Base-by-base conservation (phyloP, 345 rosid species). In the Bruguiera parviflora region DNA sequence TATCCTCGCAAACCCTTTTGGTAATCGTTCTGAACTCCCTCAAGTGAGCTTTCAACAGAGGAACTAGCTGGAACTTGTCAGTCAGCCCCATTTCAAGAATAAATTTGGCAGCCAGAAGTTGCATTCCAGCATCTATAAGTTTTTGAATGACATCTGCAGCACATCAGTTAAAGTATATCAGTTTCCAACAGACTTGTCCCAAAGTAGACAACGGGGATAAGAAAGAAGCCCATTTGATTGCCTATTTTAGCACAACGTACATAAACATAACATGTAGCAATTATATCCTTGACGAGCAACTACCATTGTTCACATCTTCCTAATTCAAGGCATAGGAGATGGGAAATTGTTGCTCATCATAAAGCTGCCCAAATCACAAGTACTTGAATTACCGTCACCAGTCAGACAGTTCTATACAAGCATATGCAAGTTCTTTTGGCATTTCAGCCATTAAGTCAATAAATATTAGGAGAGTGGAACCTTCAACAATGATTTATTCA, bases 51-150 rank as follows among this genome's bases (percentile, higher is more conserved):
- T 78, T 76, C 86, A 93, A 73, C 11, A 89, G 65, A 9, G 82
- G 72, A 64, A 84, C 79, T 15, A 92, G 92, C 18, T 85, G 75
- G 67, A 85, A 89, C 66, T 71, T 85, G 69, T 81, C 81, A 20
- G 70, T 66, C 77, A 91, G 72, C 77, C 84, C 83, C 75, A 90
- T 82, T 74, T 88, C 96, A 74, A 84, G 81, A 68, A 84, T 72
- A 70, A 86, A 84, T 71, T 66, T 88, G 62, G 86, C 83, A 25
- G 97, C 89, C 58, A 82, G 64, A 58, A 84, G 71, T 20, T 81
- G 72, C 64, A 89, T 86, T 24, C 81, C 84, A 64, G 29, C 74
- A 35, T 71, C 87, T 37, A 86, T 69, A 57, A 93, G 92, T 72
- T 82, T 89, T 59, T 74, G 76, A 61, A 89, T 69, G 16, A 91